Base-by-base conservation (phyloP, 83 land plant species). In the Picea mariana region DNA sequence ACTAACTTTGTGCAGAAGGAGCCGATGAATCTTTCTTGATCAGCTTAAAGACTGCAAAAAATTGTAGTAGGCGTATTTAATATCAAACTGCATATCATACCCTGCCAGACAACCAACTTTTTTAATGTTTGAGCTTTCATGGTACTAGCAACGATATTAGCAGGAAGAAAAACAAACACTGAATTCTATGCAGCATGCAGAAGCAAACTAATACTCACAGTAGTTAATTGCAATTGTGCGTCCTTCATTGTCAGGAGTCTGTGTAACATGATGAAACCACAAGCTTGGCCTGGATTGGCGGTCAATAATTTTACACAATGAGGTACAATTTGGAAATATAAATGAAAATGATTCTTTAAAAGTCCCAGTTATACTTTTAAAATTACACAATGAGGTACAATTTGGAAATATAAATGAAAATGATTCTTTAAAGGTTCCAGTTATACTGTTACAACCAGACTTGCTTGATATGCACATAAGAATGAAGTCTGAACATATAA, bases 21-120 rank as follows among this genome's bases (percentile, higher is more conserved):
- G 49, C 49, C 9, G 9, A 55, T 55, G 59, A 55, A 55, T 55
- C 59, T 55, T 55, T 55, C 59, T 66, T 66, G 13, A 66, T 66
- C 24, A 40, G 67, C 71, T 59, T 67, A 88, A 61, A 38, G 95
- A 92, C 81, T 92, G 87, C 86, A 96, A 81, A 80, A 96, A 92
- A 81, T 96, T 94, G 90, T 87, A 94, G 86, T 96, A 96, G n/a
- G 99, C 99, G 83, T 94, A 96, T 75, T 94, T 96, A 79, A 96
- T 91, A 81, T 96, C 99, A 88, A 92, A 96, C 81, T 87, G 94
- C 99, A 96, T 96, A 82, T 96, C 99, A 83, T 96, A 94, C 99
- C 99, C 98, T 96, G 98, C 81, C 85, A 31, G 27, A 59, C 15
- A 83, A 55, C 12, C 27, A 23, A 62, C 72, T 17, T 16, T 76